A percentile compares a stretch with the other conserved stretches of the same genome.
Evolutionary conservation across 495 filamentous ascomycete species (phyloP).

Genomic region (Penicillium coffeae): DNA sequence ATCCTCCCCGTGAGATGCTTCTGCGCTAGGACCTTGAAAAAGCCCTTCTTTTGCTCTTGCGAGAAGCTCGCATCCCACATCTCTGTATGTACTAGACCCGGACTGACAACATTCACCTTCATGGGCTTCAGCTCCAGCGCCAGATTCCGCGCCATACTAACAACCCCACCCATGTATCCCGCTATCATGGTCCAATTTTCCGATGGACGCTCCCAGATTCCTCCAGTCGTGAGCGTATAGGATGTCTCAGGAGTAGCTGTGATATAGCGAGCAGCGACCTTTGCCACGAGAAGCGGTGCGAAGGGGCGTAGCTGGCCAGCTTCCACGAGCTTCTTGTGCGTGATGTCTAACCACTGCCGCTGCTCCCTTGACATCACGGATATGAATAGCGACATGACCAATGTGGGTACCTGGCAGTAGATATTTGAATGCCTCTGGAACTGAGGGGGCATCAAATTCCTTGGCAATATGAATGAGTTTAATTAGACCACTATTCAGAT

Average conservation of each 20-base stretch:
- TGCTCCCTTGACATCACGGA: too few species aligned
- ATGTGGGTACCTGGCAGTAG: too few species aligned
- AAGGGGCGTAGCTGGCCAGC: background rate
- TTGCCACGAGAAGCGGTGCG: background rate
- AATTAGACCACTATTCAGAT: too few species aligned
- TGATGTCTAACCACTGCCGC: too few species aligned
- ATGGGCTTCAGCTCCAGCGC: slow-evolving; percentile 58
- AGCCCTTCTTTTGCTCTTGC: background rate
- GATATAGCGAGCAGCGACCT: background rate
- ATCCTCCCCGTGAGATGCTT: slow-evolving; percentile 40
- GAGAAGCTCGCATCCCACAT: slow-evolving; percentile 26
- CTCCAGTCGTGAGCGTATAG: slow-evolving; percentile 52
- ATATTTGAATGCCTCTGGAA: too few species aligned
- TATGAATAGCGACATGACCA: too few species aligned
- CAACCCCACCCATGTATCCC: slow-evolving; percentile 40
- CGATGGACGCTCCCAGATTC: slow-evolving; percentile 42
- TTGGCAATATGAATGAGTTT: too few species aligned
- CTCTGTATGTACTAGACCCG: slow-evolving; percentile 54
- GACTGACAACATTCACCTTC: slow-evolving; percentile 56
- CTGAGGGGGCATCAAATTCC: background rate
- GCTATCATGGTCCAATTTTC: slow-evolving; percentile 46
- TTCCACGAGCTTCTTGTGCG: background rate
- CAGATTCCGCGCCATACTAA: slow-evolving; percentile 44
- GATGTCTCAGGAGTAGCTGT: slow-evolving; percentile 27
- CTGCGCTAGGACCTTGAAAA: slow-evolving; percentile 12